A percentile compares a stretch with the other conserved stretches of the same genome.
phyloP scores from a whole-genome alignment of 192 early-diverging fungal genomes.

The Chytriomyces confervae region DNA sequence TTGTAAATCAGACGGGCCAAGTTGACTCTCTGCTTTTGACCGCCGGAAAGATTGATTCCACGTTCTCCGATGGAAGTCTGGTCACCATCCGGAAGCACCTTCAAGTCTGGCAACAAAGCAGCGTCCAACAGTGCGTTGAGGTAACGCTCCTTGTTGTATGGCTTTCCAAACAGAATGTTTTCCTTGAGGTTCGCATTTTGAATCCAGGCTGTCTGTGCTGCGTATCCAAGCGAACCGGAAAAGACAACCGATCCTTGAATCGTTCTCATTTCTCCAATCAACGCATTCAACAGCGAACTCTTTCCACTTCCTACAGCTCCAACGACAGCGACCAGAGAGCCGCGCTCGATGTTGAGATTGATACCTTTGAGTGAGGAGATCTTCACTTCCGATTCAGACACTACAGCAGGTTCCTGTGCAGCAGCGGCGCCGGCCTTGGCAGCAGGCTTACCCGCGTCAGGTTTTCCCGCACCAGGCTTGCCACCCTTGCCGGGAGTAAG shows the following conservation, averaged over 20 bases:
- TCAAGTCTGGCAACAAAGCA: slow-evolving; percentile 73
- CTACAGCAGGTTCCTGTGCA: background rate
- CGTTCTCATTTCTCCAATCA: slow-evolving; percentile 83
- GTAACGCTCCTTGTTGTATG: slow-evolving; percentile 68
- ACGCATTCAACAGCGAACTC: slow-evolving; percentile 78
- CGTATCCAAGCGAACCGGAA: slow-evolving; percentile 75
- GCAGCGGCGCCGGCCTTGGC: background rate
- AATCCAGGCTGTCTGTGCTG: slow-evolving; percentile 88
- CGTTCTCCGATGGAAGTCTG: slow-evolving; percentile 59
- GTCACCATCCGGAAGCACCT: slow-evolving; percentile 71
- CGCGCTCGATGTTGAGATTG: slow-evolving; percentile 52
- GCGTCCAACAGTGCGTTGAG: slow-evolving; percentile 70
- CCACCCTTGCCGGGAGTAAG: background rate
- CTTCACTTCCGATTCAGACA: background rate
- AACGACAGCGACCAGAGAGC: slow-evolving; percentile 77
- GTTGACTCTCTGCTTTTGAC: slow-evolving; percentile 86
- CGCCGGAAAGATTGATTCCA: slow-evolving; percentile 63
- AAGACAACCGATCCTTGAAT: slow-evolving; percentile 62
- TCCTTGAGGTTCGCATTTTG: slow-evolving; percentile 69
- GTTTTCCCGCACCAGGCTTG: background rate
- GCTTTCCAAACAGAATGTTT: slow-evolving; percentile 76
- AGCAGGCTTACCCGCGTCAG: background rate
- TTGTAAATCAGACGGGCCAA: slow-evolving; percentile 81
- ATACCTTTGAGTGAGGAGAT: slow-evolving; percentile 50
- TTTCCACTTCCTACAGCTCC: slow-evolving; percentile 88